phyloP scores from a whole-genome alignment of 2,329 filamentous ascomycete species.

The Diaporthe vexans region DNA sequence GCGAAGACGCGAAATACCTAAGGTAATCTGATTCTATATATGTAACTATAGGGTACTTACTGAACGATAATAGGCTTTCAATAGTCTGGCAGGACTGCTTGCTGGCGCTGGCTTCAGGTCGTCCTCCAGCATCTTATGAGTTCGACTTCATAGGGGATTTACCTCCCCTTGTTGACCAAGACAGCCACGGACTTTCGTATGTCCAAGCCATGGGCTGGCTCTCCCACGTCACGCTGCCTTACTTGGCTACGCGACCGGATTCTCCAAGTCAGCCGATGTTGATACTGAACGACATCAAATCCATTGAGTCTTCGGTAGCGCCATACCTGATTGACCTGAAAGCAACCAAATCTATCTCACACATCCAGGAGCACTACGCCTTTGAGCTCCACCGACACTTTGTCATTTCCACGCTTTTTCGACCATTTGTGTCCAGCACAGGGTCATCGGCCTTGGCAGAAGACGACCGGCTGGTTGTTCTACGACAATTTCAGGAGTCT shows the following conservation, averaged over 20 bases:
- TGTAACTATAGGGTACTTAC: background rate
- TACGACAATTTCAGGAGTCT: constrained; percentile 28
- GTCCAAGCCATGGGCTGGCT: constrained; percentile 39
- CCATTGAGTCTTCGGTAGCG: constrained; percentile 1
- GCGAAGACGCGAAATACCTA: background rate
- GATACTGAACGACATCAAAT: constrained; percentile 18
- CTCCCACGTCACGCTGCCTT: constrained; percentile 31
- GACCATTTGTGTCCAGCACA: constrained; percentile 31
- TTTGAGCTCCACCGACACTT: constrained; percentile 40
- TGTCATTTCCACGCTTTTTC: constrained; percentile 37
- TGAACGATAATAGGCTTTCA: constrained; percentile 12
- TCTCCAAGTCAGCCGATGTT: background rate
- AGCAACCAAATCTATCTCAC: constrained; percentile 12
- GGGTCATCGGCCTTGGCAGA: background rate
- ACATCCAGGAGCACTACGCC: constrained; percentile 38
- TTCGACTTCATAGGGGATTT: constrained; percentile 36
- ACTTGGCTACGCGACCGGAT: background rate
- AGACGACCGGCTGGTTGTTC: background rate
- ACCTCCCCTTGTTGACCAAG: background rate
- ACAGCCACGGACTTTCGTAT: background rate
- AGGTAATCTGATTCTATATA: background rate
- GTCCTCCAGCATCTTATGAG: constrained; percentile 39
- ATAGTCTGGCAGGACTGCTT: constrained; percentile 38
- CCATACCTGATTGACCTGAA: constrained; percentile 10
- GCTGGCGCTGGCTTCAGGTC: constrained; percentile 36